Evolutionary conservation across 257 asterid genomes (phyloP), one percentile per base, ranked within the genome.

Genomic region (Linaria vulgaris): DNA sequence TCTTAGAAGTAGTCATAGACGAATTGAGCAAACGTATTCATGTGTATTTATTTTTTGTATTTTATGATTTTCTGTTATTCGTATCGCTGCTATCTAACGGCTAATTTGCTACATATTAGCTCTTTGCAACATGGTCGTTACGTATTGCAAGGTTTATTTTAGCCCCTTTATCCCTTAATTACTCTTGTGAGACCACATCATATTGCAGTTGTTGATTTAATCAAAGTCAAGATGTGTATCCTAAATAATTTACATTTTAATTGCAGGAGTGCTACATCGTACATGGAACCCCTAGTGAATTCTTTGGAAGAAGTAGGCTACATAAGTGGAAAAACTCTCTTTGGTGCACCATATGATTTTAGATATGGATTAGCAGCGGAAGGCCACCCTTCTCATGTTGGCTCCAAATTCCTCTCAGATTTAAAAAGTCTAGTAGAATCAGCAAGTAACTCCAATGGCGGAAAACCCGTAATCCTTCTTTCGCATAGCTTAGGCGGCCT

Each of bases 321-420:
- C 4, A 60, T 46, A 0, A 73, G 67, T 27, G 96, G 95, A 11
- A 11, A 68, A 37, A 86, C 80, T 56, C 80, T 91, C 37, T 86
- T 85, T 16, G 97, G 96, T 13, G 96, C 96, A 3, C 96, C 98
- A 0, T 91, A 88, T 21, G 97, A 92, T 75, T 92, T 92, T 30
- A 85, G 96, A 2, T 88, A 88, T 21, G 97, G 83, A 6, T 72
- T 88, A 61, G 97, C 96, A 1, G 82, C 95, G 10, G 50, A 60
- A 9, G 96, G 86, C 50, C 94, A 79, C 63, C 90, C 85, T 17
- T 75, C 83, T 23, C 16, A 5, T 0, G 91, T 92, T 11, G 94
- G 79, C 39, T 76, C 86, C 3, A 58, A 71, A 21, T 88, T 67
- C 81, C 84, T 92, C 0, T 13, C 76, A 1, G 90, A 83, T 65